Evolutionary conservation across 2,329 filamentous ascomycete genomes (phyloP), one percentile per base, ranked within the genome.

Genomic region (Clonostachys chloroleuca): DNA sequence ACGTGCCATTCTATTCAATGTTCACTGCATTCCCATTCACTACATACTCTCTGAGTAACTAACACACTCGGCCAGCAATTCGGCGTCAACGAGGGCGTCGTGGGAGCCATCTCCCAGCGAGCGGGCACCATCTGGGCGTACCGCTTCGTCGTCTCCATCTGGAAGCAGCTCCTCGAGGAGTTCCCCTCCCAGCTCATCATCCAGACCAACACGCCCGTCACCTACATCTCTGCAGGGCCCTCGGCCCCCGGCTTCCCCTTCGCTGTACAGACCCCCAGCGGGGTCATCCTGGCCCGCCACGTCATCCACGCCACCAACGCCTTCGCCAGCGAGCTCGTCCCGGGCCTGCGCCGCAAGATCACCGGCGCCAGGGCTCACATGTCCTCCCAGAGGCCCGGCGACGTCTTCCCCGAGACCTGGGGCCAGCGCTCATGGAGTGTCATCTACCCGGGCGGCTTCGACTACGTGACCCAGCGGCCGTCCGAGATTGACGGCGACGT

Each of bases 241-340:
- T 39, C 36, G 14, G 14, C 36, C 36, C 17, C 36, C 12, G 2
- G 59, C 12, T 69, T 61, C 36, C 36, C 36, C 2, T 77, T 74
- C 52, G 51, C 58, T 2, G 47, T 81, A 2, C 50, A 57, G 3
- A 83, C 80, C 0, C 49, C 56, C 0, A 62, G 75, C 5, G 78
- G 77, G 0, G 51, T 40, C 0, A 66, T 81, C 12, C 56, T 54
- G 1, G 67, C 75, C 13, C 63, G 62, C 3, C 69, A 78, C 44
- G 61, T 84, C 6, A 66, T 83, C 2, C 77, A 83, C 51, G 75
- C 75, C 35, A 83, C 77, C 1, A 82, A 84, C 50, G 76, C 64
- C 3, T 73, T 75, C 52, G 66, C 73, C 0, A 60, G 70, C 0
- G 71, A 80, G 44, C 66, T 82, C 3, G 57, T 82, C 3, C 75